phyloP scores from a whole-genome alignment of 106 monocot genomes.

The Agapanthus africanus region DNA sequence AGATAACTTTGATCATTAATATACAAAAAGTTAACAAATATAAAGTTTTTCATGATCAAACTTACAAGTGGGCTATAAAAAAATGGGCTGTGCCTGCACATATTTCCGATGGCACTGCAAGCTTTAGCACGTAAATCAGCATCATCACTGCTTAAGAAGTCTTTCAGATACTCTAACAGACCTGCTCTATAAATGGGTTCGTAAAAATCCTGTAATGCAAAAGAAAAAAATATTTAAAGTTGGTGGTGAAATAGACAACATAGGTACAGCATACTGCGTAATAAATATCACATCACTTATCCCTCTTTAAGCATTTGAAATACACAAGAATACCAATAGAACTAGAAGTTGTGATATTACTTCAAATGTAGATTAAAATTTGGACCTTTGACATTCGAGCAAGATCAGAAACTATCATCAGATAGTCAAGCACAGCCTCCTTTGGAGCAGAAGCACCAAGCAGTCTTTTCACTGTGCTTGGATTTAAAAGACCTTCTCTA shows the following conservation, averaged over 20 bases:
- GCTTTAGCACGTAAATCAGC: slow-evolving; percentile 82
- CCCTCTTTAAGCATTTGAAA: too few relatives aligned
- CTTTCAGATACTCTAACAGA: slow-evolving; percentile 62
- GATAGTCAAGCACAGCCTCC: slow-evolving; percentile 72
- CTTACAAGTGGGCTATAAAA: slow-evolving; percentile 87
- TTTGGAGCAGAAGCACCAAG: slow-evolving; percentile 38
- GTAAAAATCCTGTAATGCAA: slow-evolving; percentile 76
- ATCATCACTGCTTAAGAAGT: slow-evolving; percentile 51
- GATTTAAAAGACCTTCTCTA: slow-evolving; percentile 71
- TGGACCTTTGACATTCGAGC: slow-evolving; percentile 95
- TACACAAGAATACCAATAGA: not conserved
- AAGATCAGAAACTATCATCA: slow-evolving; percentile 97
- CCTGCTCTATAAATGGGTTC: slow-evolving; percentile 65
- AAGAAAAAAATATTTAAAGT: not conserved
- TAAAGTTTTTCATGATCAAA: not conserved
- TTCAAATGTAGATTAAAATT: not conserved
- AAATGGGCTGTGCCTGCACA: slow-evolving; percentile 87
- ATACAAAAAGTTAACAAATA: not conserved
- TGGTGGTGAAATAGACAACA: not conserved
- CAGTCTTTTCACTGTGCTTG: slow-evolving; percentile 37
- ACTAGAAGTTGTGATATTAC: not conserved
- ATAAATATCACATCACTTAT: not conserved
- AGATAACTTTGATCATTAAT: not conserved
- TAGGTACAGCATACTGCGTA: not conserved
- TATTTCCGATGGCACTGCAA: slow-evolving; percentile 97